Evolutionary conservation across 2,329 filamentous ascomycete species (phyloP).

Genomic region (Orbilia oligospora): DNA sequence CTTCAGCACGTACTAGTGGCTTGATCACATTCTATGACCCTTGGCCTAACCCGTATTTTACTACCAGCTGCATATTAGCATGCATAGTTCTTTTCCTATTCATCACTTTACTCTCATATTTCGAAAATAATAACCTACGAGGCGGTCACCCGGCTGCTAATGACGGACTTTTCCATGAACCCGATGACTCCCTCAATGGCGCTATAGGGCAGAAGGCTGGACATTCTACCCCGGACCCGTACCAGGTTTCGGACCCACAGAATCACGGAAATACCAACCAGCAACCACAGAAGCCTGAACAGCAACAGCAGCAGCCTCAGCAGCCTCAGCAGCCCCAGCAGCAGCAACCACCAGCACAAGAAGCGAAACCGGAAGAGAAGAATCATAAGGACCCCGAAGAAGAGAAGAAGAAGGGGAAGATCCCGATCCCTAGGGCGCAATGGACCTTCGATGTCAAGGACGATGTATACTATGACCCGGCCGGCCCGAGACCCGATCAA

Average conservation of each 20-base stretch:
- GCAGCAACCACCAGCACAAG: constrained; percentile 16
- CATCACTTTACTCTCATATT: constrained; percentile 62
- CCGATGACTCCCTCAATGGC: constrained; percentile 59
- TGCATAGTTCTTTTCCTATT: constrained; percentile 62
- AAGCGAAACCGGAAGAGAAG: constrained; percentile 19
- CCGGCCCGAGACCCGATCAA: constrained; percentile 65
- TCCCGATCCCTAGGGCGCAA: constrained; percentile 43
- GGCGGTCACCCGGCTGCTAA: constrained; percentile 12
- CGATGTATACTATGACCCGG: constrained; percentile 65
- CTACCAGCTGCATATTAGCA: constrained; percentile 60
- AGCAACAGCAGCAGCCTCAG: constrained; percentile 20
- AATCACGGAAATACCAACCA: constrained; percentile 1
- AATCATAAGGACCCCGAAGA: constrained; percentile 40
- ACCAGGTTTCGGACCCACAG: constrained; percentile 54
- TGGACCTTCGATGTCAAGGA: constrained; percentile 63
- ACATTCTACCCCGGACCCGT: constrained; percentile 48
- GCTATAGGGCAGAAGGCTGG: constrained; percentile 60
- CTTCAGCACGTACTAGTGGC: not conserved
- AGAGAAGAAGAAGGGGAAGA: constrained; percentile 54
- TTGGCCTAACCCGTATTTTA: not conserved
- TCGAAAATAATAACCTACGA: constrained; percentile 43
- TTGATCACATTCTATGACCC: not conserved
- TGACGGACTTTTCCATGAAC: constrained; percentile 52
- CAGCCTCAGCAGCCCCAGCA: constrained; percentile 19
- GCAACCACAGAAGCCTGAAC: constrained; percentile 22